phyloP scores from a whole-genome alignment of 2,329 filamentous ascomycete species.

The Stylonectria norvegica region DNA sequence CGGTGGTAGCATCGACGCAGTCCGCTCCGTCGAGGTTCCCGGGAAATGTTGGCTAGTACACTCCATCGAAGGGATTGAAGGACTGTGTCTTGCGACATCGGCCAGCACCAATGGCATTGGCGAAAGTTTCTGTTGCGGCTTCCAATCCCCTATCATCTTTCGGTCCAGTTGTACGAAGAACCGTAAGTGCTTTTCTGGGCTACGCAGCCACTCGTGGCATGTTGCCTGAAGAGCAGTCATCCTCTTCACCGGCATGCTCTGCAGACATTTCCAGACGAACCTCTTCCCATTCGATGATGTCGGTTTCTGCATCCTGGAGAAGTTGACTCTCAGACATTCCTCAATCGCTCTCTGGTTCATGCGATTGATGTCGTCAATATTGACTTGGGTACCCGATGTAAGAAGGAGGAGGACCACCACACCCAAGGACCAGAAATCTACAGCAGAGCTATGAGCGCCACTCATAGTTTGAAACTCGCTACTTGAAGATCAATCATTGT shows the following conservation, averaged over 20 bases:
- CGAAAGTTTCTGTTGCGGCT: slow-evolving; percentile 24
- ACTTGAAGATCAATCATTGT: slow-evolving; percentile 3
- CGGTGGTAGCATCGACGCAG: no score
- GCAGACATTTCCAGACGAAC: slow-evolving; percentile 34
- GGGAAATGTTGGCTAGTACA: no score
- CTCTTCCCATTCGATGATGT: slow-evolving; percentile 25
- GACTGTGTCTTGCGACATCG: slow-evolving; percentile 17
- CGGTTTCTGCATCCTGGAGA: slow-evolving; percentile 12
- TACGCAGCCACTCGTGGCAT: slow-evolving; percentile 34
- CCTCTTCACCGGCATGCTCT: slow-evolving; percentile 23
- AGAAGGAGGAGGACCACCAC: slow-evolving; percentile 41
- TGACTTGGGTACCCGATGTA: slow-evolving; percentile 17
- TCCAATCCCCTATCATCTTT: slow-evolving; percentile 27
- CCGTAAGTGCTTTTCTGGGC: slow-evolving; percentile 27
- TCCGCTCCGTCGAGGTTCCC: no score
- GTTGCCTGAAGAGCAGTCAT: slow-evolving; percentile 28
- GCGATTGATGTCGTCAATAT: slow-evolving; percentile 25
- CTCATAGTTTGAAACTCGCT: slow-evolving; percentile 37
- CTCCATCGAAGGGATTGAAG: slow-evolving; percentile 3
- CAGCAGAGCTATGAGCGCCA: slow-evolving; percentile 32
- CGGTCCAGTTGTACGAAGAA: slow-evolving; percentile 33
- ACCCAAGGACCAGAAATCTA: slow-evolving; percentile 54
- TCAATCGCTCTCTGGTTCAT: slow-evolving; percentile 27
- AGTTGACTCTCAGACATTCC: slow-evolving; percentile 12
- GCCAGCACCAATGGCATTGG: slow-evolving; percentile 35